These are phyloP conservation scores for Dryas drummondii DNA, from an alignment of 306 rosid genomes.

Conservation along the genomic window DNA sequence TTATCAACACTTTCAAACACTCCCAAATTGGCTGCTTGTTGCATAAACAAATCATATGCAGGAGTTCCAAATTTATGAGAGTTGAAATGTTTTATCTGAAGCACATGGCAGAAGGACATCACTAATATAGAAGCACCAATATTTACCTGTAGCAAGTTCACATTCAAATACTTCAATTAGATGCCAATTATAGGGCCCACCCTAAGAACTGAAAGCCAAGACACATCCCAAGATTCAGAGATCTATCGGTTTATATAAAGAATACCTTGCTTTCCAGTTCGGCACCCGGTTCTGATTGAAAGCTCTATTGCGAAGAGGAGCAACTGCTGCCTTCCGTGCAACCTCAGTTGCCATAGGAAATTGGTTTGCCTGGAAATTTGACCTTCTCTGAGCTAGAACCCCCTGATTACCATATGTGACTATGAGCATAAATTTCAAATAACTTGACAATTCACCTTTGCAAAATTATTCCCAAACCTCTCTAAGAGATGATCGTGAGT, in stretches of 20 bases:
- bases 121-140: slow-evolving; percentile 45
- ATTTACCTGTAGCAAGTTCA: slow-evolving; percentile 64
- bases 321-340: slow-evolving; percentile 71
- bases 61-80: slow-evolving; percentile 28
- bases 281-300: slow-evolving; percentile 47
- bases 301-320: slow-evolving; percentile 53
- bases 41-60: slow-evolving; percentile 41
- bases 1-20: slow-evolving; percentile 45
- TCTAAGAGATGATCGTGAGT: slow-evolving; percentile 74
- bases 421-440: neutral
- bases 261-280: slow-evolving; percentile 86
- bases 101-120: slow-evolving; percentile 52
- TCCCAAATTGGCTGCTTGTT: slow-evolving; percentile 52
- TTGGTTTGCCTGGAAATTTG: slow-evolving; percentile 76
- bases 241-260: neutral
- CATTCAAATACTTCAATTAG: slow-evolving; percentile 8
- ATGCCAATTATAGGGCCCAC: slow-evolving; percentile 7
- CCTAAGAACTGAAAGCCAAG: neutral
- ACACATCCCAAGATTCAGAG: neutral
- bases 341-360: slow-evolving; percentile 63
- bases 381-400: slow-evolving; percentile 72
- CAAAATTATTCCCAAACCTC: slow-evolving; percentile 46
- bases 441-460: neutral
- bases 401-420: slow-evolving; percentile 47
- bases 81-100: slow-evolving; percentile 38